These are phyloP conservation scores for Alternaria tenuissima DNA, from an alignment of 2,329 filamentous ascomycete species.

Conservation along the genomic window DNA sequence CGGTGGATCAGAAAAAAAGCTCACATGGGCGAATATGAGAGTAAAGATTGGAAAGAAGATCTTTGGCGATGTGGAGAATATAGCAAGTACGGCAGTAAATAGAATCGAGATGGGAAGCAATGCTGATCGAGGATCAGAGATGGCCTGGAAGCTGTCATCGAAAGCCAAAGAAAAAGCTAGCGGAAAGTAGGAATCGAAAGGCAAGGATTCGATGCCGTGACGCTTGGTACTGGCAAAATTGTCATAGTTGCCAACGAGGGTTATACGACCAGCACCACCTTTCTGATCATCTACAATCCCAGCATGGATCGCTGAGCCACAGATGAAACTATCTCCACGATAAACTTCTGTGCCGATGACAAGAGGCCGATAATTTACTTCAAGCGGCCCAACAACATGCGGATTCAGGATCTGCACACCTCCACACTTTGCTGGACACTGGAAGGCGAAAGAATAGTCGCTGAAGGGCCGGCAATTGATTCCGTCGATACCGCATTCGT, in stretches of 20 bases:
- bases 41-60: conserved; percentile 85
- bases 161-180: conserved; percentile 80
- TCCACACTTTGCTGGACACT: conserved; percentile 75
- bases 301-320: conserved; percentile 83
- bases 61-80: conserved; percentile 78
- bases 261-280: conserved; percentile 83
- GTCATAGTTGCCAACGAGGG: conserved; percentile 71
- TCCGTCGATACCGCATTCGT: conserved; percentile 77
- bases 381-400: conserved; percentile 74
- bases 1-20: conserved; percentile 86
- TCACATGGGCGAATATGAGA: conserved; percentile 86
- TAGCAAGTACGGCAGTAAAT: conserved; percentile 75
- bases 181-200: conserved; percentile 88
- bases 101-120: conserved; percentile 79
- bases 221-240: conserved; percentile 68
- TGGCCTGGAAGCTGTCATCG: conserved; percentile 69
- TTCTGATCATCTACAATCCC: conserved; percentile 73
- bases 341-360: conserved; percentile 72
- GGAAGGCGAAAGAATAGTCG: conserved; percentile 73
- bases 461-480: conserved; percentile 77
- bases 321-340: conserved; percentile 90
- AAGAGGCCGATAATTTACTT: conserved; percentile 64
- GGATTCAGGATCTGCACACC: conserved; percentile 72
- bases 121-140: conserved; percentile 77
- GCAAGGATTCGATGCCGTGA: conserved; percentile 77